Evolutionary conservation across 768 basidiomycete genomes (phyloP), one percentile per base, ranked within the genome.

Genomic region (Suillus alpinus): DNA sequence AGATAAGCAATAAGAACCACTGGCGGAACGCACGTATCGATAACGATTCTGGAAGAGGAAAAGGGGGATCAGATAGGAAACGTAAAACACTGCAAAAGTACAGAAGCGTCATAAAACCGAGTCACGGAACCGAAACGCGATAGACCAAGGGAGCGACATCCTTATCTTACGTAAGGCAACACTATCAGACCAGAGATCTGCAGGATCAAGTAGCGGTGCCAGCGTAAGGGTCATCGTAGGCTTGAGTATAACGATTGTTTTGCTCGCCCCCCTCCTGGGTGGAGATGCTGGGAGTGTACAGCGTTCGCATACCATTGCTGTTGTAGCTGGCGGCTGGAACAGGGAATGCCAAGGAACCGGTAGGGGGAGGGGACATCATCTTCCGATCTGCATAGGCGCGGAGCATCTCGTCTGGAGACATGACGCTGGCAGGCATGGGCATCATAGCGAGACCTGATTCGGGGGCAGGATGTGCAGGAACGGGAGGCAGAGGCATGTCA

Each of bases 331-430:
- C 65, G 29, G 64, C 56, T 26, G 68, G 74, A 2, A 64, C 46
- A 12, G 73, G 73, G 57, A 73, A 75, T 20, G 73, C 62, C 14
- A 75, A 67, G 14, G 74, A 64, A 3, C 73, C 68, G 36, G 69
- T 65, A 36, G 70, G 66, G 50, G 74, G 73, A 62, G 74, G 75
- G 29, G 74, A 76, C 12, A 67, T 63, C 14, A 71, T 67, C 49
- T 72, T 75, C 63, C 81, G 77, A 31, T 77, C 81, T 6, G 89
- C 89, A 62, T 90, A 91, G 1, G 87, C 87, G 40, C 87, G 84
- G 49, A 92, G 77, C 86, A 92, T 88, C 29, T 84, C 90, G 68
- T 92, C 91, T 3, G 90, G 90, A 1, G 80, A 79, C 81, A 83
- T 82, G 52, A 74, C 64, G 37, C 66, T 76, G 2, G 73, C 77